Base-by-base conservation (phyloP, 495 filamentous ascomycete genomes). In the Penicillium alfredii region DNA sequence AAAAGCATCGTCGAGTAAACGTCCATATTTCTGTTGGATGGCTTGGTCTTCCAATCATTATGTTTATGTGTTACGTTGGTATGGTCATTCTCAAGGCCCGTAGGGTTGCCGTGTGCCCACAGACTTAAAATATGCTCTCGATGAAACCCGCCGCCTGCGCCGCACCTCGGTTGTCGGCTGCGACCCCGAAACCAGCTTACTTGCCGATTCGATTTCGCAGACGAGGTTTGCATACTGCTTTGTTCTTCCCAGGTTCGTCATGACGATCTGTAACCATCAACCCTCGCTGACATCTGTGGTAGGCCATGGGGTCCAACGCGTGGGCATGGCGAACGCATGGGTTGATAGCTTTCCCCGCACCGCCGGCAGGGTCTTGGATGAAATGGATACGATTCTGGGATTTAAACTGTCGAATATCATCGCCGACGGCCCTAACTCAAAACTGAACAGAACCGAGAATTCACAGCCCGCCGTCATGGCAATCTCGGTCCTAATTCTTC, bases 381-480 rank as follows among this genome's bases (percentile, higher is more conserved):
- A 93, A 61, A 86, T 94, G 61, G 89, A 98, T 64, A 55, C 72
- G 27, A 73, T 77, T 3, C 68, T 95, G 42, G 69, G 79, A 28
- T 74, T 80, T 44, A 58, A 66, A 2, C 66, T 95, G 16, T 85
- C 86, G 21, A 65, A 69, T n/a, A 73, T 90, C 37, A 95, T 98
- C 47, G 73, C 77, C 21, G 64, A 85, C 1, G 90, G 92, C 0
- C 84, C 92, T 0, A 81, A 80, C 45, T 73, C 74, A 13, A 66
- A 66, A 12, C 73, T 98, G 39, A 90, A 85, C 23, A 73, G 76
- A 31, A 96, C 92, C 8, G 77, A 81, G 40, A 86, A 94, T 52
- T 82, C 92, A 7, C 92, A 98, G 60, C 92, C 92, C 0, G 90
- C 92, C 30, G 92, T 97, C 58, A 90, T 98, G 82, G 85, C 89